Conservation (phyloP, 148 eudicot species). For the Heliamphora exappendiculata region DNA sequence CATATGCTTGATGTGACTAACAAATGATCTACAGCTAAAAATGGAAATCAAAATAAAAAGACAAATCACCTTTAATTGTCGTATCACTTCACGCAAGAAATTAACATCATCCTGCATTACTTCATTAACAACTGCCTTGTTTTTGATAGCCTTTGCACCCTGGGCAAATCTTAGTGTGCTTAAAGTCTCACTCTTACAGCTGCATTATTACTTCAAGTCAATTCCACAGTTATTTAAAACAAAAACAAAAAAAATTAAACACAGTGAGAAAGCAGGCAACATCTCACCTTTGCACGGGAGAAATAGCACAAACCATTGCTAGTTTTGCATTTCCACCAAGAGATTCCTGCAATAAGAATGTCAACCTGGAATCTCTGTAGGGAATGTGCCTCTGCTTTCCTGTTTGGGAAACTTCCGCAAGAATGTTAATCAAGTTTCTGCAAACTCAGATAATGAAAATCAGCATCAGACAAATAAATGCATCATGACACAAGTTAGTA, state of each 20-base stretch:
- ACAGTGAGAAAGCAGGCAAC: not conserved
- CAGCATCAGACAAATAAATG: conserved; percentile 16
- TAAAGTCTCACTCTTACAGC: conserved; percentile 88
- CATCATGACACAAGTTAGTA: not conserved
- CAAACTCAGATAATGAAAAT: conserved; percentile 18
- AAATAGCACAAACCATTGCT: conserved; percentile 96
- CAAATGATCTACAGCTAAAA: not conserved
- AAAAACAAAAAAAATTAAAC: not conserved
- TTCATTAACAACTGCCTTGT: conserved; percentile 90
- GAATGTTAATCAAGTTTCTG: conserved; percentile 93
- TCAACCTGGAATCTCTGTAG: conserved; percentile 90
- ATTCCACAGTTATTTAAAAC: not conserved
- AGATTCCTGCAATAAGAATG: conserved; percentile 94
- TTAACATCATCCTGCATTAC: conserved; percentile 88
- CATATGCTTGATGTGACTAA: conserved; percentile 2
- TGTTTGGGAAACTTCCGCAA: conserved; percentile 94
- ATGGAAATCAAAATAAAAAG: not conserved
- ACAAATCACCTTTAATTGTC: conserved; percentile 62
- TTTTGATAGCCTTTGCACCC: conserved; percentile 94
- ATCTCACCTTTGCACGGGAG: conserved; percentile 75
- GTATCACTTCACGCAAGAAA: conserved; percentile 73
- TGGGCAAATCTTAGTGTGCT: conserved; percentile 97
- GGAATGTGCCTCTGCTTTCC: conserved; percentile 98
- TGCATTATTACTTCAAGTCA: conserved; percentile 25
- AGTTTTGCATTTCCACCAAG: conserved; percentile 97